These are phyloP conservation scores for Hymenoscyphus infarciens DNA, from an alignment of 2,329 filamentous ascomycete species.

Conservation along the genomic window DNA sequence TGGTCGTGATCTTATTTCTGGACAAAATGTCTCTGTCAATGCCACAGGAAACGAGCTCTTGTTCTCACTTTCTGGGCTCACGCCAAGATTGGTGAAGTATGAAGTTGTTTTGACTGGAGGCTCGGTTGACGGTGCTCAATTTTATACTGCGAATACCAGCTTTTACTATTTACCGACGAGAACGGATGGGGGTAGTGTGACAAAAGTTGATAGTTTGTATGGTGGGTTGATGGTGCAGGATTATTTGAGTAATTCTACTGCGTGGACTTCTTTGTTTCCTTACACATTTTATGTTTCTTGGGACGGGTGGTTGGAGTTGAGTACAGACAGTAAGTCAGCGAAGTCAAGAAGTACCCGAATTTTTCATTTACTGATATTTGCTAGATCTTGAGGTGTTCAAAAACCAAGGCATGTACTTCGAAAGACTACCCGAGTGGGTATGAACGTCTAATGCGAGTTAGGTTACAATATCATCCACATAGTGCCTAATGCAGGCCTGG, in stretches of 20 bases:
- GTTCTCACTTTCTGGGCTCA: slow-evolving; percentile 34
- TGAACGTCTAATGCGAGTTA: not conserved
- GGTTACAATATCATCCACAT: slow-evolving; percentile 42
- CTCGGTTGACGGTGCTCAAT: slow-evolving; percentile 32
- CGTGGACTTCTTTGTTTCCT: slow-evolving; percentile 39
- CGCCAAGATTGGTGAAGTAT: slow-evolving; percentile 36
- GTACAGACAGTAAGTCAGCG: slow-evolving; percentile 31
- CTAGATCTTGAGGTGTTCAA: slow-evolving; percentile 1
- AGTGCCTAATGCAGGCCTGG: slow-evolving; percentile 37
- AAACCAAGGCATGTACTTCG: slow-evolving; percentile 21
- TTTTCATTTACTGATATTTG: not conserved
- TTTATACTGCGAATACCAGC: slow-evolving; percentile 36
- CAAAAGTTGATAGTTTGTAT: slow-evolving; percentile 43
- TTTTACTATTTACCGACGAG: slow-evolving; percentile 41
- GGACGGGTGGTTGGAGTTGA: slow-evolving; percentile 36
- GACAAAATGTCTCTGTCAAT: slow-evolving; percentile 35
- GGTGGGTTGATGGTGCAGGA: slow-evolving; percentile 42
- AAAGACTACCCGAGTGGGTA: not conserved
- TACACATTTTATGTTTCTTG: slow-evolving; percentile 45
- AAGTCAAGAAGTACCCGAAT: not conserved
- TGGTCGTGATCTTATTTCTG: slow-evolving; percentile 26
- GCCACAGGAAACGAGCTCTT: slow-evolving; percentile 36
- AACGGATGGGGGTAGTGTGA: slow-evolving; percentile 41
- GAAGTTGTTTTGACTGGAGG: slow-evolving; percentile 36
- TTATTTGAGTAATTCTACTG: slow-evolving; percentile 24